Evolutionary conservation across 805 yeast species (phyloP).

Genomic region (Ogataea philodendri): DNA sequence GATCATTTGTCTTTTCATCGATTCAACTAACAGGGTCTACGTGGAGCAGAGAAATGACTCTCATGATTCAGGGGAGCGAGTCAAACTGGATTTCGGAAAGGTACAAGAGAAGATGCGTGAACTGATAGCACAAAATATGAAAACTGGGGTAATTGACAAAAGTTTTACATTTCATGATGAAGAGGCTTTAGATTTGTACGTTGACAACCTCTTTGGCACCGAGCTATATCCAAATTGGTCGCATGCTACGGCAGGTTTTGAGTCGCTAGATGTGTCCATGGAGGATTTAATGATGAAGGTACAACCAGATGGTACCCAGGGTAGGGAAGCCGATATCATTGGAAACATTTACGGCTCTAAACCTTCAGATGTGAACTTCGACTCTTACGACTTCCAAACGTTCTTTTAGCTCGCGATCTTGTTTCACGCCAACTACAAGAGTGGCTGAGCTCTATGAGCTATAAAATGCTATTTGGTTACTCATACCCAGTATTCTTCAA

Average conservation of each 20-base stretch:
- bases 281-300: neutral
- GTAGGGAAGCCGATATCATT: too few species aligned
- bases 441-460: too few species aligned
- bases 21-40: conserved; percentile 9
- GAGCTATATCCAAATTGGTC: conserved; percentile 3
- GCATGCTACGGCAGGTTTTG: neutral
- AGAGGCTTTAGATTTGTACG: conserved; percentile 3
- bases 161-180: conserved; percentile 7
- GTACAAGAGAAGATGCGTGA: conserved; percentile 2
- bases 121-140: neutral
- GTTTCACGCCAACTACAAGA: too few species aligned
- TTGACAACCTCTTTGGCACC: conserved; percentile 5
- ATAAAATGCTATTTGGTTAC: too few species aligned
- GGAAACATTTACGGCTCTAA: conserved; percentile 2
- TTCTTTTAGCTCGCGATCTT: too few species aligned
- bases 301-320: too few species aligned
- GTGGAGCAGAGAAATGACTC: neutral
- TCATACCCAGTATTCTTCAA: too few species aligned
- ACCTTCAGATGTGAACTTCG: too few species aligned
- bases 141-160: conserved; percentile 9
- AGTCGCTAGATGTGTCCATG: neutral
- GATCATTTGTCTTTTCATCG: conserved; percentile 20
- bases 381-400: too few species aligned
- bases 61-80: neutral
- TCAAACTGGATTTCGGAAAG: neutral